These are phyloP conservation scores for Xylariomycetidae sp. DNA, from an alignment of 2,329 filamentous ascomycete genomes.

Conservation along the genomic window DNA sequence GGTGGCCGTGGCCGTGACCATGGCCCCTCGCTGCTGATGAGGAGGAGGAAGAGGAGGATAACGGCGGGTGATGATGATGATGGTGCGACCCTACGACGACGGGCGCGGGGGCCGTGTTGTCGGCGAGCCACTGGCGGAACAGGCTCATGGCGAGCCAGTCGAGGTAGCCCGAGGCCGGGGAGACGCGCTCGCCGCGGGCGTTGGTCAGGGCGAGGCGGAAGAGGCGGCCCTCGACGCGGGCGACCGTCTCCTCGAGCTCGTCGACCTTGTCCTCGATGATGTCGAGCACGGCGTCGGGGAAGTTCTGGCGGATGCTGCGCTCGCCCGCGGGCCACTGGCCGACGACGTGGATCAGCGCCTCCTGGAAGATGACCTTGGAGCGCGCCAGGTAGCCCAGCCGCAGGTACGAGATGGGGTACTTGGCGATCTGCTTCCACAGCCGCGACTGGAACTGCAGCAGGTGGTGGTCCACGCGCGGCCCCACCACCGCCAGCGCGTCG, in stretches of 20 bases:
- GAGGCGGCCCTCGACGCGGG: slow-evolving; percentile 73
- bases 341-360: slow-evolving; percentile 89
- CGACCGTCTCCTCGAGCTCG: slow-evolving; percentile 79
- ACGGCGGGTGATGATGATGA: slow-evolving; percentile 31
- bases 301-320: slow-evolving; percentile 66
- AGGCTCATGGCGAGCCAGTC: slow-evolving; percentile 86
- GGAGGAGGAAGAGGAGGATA: slow-evolving; percentile 10
- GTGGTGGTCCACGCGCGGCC: slow-evolving; percentile 88
- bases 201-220: slow-evolving; percentile 79
- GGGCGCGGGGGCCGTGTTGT: slow-evolving; percentile 75
- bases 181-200: slow-evolving; percentile 75
- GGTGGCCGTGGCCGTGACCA: slow-evolving; percentile 4
- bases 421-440: slow-evolving; percentile 93
- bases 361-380: slow-evolving; percentile 76
- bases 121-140: slow-evolving; percentile 89
- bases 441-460: slow-evolving; percentile 85
- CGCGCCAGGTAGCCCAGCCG: slow-evolving; percentile 83
- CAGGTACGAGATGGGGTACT: slow-evolving; percentile 89
- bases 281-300: slow-evolving; percentile 75
- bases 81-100: too few relatives aligned
- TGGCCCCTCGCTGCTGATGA: slow-evolving; percentile 10
- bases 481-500: slow-evolving; percentile 82
- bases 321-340: slow-evolving; percentile 87
- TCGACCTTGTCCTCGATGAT: slow-evolving; percentile 94
- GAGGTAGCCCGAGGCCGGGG: slow-evolving; percentile 72